Conservation (phyloP, 2,329 filamentous ascomycete genomes). For the Nemania sp. region DNA sequence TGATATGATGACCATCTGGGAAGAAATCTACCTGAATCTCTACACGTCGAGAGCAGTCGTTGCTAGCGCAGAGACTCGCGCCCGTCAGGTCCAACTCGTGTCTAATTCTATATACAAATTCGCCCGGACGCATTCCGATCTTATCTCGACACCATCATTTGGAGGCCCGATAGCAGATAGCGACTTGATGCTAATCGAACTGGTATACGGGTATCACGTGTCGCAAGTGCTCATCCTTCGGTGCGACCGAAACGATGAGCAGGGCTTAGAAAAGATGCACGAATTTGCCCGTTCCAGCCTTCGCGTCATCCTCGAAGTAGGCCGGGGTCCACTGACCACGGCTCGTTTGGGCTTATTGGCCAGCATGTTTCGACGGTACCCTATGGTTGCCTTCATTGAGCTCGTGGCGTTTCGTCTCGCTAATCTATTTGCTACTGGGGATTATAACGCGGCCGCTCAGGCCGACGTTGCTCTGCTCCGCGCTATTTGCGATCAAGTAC, state of each 20-base stretch:
- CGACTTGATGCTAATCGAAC: too few relatives aligned
- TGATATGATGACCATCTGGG: too few relatives aligned
- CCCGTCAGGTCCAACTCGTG: too few relatives aligned
- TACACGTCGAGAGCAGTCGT: too few relatives aligned
- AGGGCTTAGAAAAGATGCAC: constrained; percentile 7
- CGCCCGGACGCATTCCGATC: too few relatives aligned
- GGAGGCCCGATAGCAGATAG: too few relatives aligned
- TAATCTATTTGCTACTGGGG: neutral
- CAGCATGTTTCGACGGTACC: constrained; percentile 24
- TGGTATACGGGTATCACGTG: too few relatives aligned
- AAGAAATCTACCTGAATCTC: too few relatives aligned
- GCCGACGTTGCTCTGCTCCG: constrained; percentile 15
- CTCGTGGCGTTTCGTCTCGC: constrained; percentile 19
- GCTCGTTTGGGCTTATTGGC: constrained; percentile 20
- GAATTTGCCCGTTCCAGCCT: constrained; percentile 25
- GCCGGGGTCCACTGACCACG: constrained; percentile 9
- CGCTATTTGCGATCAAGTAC: constrained; percentile 7
- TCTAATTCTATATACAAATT: too few relatives aligned
- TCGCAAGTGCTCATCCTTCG: constrained; percentile 28
- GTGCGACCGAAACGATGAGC: constrained; percentile 19
- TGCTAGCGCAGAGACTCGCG: too few relatives aligned
- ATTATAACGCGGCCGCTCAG: neutral
- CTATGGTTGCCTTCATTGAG: constrained; percentile 28
- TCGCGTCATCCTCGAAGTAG: constrained; percentile 16
- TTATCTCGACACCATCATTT: too few relatives aligned